Evolutionary conservation across 1,284 basidiomycete species (phyloP).

Genomic region (Puccinia polysora): DNA sequence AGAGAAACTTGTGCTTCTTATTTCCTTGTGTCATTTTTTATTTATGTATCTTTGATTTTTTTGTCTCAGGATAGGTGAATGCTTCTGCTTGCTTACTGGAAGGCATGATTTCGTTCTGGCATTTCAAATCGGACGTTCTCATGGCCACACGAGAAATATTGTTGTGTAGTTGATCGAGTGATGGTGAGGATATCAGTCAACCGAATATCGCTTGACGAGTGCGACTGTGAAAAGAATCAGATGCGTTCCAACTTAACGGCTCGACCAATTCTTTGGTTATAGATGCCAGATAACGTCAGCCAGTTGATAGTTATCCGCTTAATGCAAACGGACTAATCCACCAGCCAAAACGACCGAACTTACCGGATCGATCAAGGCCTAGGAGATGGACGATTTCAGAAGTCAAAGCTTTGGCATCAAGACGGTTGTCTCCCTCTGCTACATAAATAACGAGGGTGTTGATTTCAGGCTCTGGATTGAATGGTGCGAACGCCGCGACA

Average conservation of each 20-base stretch:
- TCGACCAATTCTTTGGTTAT: background rate
- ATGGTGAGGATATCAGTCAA: background rate
- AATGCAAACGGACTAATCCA: background rate
- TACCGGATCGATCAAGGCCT: background rate
- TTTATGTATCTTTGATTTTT: too few relatives aligned
- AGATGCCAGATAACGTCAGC: too few relatives aligned
- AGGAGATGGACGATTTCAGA: background rate
- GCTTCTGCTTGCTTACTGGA: too few relatives aligned
- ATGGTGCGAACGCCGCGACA: background rate
- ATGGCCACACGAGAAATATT: too few relatives aligned
- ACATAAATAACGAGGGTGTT: slow-evolving; percentile 13
- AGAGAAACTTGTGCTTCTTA: too few relatives aligned
- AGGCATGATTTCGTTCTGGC: too few relatives aligned
- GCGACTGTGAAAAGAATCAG: background rate
- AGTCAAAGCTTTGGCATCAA: slow-evolving; percentile 4
- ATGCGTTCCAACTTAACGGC: slow-evolving; percentile 7
- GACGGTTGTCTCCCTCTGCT: slow-evolving; percentile 26
- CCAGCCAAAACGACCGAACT: background rate
- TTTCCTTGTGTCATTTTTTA: too few relatives aligned
- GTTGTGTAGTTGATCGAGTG: too few relatives aligned
- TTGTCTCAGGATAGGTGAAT: too few relatives aligned
- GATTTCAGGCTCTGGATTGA: background rate
- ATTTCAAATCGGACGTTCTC: too few relatives aligned
- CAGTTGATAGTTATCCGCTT: background rate
- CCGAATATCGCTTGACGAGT: background rate